A percentile compares a stretch with the other conserved stretches of the same genome.
phyloP scores from a whole-genome alignment of 352 stramenopile species.

The Blastocystis sp. region DNA sequence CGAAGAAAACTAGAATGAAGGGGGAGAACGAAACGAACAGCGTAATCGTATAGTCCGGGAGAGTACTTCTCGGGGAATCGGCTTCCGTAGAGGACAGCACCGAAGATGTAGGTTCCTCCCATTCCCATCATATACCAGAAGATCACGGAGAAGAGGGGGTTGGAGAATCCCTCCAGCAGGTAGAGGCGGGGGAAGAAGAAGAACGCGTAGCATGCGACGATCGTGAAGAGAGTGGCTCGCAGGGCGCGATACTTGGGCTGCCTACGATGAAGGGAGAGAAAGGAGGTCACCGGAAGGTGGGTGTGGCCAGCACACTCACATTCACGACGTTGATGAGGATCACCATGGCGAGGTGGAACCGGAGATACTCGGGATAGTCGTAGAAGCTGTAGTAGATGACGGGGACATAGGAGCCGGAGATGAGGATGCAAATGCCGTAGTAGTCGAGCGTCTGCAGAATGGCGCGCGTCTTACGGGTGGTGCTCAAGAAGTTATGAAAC shows the following conservation, averaged over 20 bases:
- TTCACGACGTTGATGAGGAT: constrained; percentile 68
- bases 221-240: constrained; percentile 36
- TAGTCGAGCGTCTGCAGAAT: constrained; percentile 67
- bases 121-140: constrained; percentile 57
- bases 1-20: constrained; percentile 35
- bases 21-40: not conserved
- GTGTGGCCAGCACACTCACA: constrained; percentile 59
- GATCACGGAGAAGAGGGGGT: constrained; percentile 51
- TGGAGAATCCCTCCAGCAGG: constrained; percentile 41
- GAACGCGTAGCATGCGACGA: constrained; percentile 55
- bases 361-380: constrained; percentile 7
- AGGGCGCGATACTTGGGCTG: constrained; percentile 63
- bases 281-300: constrained; percentile 22
- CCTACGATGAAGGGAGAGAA: not conserved
- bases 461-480: not conserved
- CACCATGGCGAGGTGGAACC: constrained; percentile 35
- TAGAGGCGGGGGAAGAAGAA: constrained; percentile 36
- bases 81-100: constrained; percentile 54
- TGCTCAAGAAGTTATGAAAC: constrained; percentile 58
- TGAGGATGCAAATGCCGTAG: constrained; percentile 63
- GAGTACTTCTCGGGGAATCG: constrained; percentile 62
- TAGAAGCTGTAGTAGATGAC: constrained; percentile 67
- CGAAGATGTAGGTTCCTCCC: constrained; percentile 66
- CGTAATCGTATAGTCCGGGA: constrained; percentile 62
- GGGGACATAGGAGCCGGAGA: constrained; percentile 65